A percentile compares a stretch with the other conserved stretches of the same genome.
phyloP scores from a whole-genome alignment of 352 stramenopile genomes.

The Pythium sp. region DNA sequence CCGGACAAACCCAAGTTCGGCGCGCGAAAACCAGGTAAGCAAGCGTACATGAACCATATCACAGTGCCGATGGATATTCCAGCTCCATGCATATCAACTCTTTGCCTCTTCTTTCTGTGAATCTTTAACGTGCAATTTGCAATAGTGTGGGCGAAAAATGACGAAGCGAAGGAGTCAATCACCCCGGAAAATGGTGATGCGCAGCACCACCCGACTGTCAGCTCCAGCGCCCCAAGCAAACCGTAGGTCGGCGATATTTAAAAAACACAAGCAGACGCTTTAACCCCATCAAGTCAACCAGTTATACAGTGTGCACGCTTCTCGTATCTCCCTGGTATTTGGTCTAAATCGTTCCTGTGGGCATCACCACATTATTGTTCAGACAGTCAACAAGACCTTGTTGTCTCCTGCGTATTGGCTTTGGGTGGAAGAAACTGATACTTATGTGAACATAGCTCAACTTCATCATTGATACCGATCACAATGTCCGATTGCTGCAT shows the following conservation, averaged over 20 bases:
- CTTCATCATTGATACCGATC: too few species aligned
- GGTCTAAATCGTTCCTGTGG: not conserved
- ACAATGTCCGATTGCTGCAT: too few species aligned
- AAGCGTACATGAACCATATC: not conserved
- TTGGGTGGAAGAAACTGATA: too few species aligned
- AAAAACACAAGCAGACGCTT: not conserved
- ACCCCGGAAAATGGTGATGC: conserved; percentile 15
- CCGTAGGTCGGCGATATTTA: conserved; percentile 19
- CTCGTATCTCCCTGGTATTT: not conserved
- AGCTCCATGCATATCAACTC: not conserved
- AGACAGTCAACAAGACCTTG: too few species aligned
- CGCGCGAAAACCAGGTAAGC: conserved; percentile 69
- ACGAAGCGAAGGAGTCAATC: conserved; percentile 24
- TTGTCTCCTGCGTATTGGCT: too few species aligned
- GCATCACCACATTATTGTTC: too few species aligned
- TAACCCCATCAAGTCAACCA: not conserved
- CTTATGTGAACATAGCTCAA: too few species aligned
- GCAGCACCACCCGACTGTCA: conserved; percentile 7
- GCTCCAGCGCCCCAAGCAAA: conserved; percentile 7
- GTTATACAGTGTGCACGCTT: not conserved
- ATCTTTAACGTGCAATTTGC: not conserved
- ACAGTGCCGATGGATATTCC: not conserved
- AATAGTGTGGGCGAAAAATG: conserved; percentile 64
- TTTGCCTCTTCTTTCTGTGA: not conserved
- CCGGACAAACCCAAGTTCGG: conserved; percentile 74